Evolutionary conservation across 2,329 filamentous ascomycete species (phyloP).

Genomic region (Sclerotinia sclerotiorum): DNA sequence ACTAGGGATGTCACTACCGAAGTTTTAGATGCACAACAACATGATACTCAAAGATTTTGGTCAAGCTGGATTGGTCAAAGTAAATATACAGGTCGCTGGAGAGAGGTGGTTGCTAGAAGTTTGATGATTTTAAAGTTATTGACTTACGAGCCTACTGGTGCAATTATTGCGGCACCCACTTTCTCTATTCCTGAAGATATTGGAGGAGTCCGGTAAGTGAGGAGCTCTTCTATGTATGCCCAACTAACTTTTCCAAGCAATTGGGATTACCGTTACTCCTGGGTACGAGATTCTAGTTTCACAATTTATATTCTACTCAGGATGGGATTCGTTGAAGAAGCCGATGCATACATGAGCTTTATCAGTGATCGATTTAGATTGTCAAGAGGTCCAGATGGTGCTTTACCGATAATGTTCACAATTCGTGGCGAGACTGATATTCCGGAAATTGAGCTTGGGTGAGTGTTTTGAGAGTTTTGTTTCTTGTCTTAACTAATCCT

Average conservation of each 20-base stretch:
- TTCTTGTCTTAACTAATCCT: constrained; percentile 16
- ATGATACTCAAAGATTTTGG: constrained; percentile 71
- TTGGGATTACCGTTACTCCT: constrained; percentile 75
- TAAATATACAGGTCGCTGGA: constrained; percentile 70
- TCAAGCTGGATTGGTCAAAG: constrained; percentile 70
- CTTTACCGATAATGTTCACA: constrained; percentile 78
- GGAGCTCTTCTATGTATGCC: neutral
- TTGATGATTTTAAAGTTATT: constrained; percentile 74
- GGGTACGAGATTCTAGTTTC: constrained; percentile 76
- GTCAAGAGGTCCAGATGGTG: constrained; percentile 58
- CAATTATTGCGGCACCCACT: constrained; percentile 73
- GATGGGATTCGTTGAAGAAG: constrained; percentile 72
- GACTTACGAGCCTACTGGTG: constrained; percentile 76
- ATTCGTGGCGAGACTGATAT: constrained; percentile 74
- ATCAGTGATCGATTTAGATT: constrained; percentile 69
- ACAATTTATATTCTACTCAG: constrained; percentile 76
- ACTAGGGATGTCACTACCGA: constrained; percentile 57
- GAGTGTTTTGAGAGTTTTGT: constrained; percentile 11
- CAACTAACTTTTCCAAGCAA: constrained; percentile 44
- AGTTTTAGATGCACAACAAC: constrained; percentile 62
- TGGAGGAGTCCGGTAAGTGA: constrained; percentile 54
- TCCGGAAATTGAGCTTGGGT: constrained; percentile 63
- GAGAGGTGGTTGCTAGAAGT: constrained; percentile 69
- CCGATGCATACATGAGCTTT: constrained; percentile 76
- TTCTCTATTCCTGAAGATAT: constrained; percentile 76